Conservation (phyloP, 208 protist species). For the Leishmania amazonensis region DNA sequence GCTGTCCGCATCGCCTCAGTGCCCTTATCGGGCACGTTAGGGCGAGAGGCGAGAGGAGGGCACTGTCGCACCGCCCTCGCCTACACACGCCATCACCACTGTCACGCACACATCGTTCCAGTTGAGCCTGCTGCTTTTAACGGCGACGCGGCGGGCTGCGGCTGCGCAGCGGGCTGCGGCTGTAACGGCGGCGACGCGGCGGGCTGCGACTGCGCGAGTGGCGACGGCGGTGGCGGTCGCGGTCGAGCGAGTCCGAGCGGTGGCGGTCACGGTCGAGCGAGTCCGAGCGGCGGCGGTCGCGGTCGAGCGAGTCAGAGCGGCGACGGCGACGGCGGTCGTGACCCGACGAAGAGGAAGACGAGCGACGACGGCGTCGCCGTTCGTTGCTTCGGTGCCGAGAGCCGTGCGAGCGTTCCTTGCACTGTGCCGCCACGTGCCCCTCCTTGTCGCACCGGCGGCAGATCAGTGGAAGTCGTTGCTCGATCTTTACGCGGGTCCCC, state of each 20-base stretch:
- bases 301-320: constrained; percentile 23
- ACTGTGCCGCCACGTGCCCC: constrained; percentile 67
- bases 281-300: constrained; percentile 25
- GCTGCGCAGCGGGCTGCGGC: constrained; percentile 37
- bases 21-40: background rate
- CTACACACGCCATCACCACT: background rate
- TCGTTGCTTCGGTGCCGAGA: constrained; percentile 26
- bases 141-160: constrained; percentile 28
- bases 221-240: constrained; percentile 34
- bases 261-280: constrained; percentile 2
- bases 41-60: background rate
- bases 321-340: constrained; percentile 36
- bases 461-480: constrained; percentile 47
- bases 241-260: constrained; percentile 23
- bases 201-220: constrained; percentile 43
- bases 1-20: too few relatives aligned
- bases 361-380: constrained; percentile 39
- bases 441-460: constrained; percentile 73
- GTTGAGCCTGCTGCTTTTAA: background rate
- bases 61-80: background rate
- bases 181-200: constrained; percentile 33
- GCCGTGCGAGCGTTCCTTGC: constrained; percentile 22
- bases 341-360: constrained; percentile 9
- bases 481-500: constrained; percentile 39
- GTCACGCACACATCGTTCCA: background rate